Evolutionary conservation across 495 filamentous ascomycete genomes (phyloP), one percentile per base, ranked within the genome.

Genomic region (Neurospora sp.): DNA sequence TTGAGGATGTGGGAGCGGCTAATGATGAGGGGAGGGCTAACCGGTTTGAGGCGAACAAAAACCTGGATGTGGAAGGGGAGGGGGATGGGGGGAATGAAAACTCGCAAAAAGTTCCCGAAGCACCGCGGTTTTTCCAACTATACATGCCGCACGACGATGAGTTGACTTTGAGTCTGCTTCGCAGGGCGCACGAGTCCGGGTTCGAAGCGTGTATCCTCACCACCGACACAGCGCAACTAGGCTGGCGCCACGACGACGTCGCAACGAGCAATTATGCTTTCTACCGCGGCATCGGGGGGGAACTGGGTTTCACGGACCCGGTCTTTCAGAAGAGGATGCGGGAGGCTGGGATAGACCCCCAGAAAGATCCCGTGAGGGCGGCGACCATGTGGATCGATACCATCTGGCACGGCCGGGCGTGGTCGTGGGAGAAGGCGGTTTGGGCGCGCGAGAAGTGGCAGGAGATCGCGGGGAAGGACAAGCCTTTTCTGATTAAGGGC

Each of bases 101-200:
- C 14, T 41, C 40, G 5, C 7, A 48, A 10, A 62, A 62, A 4
- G 54, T 62, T 3, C 54, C 54, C 1, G 23, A 62, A 80, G 72
- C 69, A 1, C 46, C 72, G n/a, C 75, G 85, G 72, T 83, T 88
- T 85, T 93, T 87, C 77, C 91, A 94, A 78, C 84, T 94, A 9
- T 94, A 93, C 79, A 91, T 90, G 88, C 89, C 89, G 2, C 75
- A 80, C 18, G 85, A 89, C 77, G 83, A 89, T 59, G 83, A 88
- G 5, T 78, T 92, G 69, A 92, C 91, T 0, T 73, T 85, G 0
- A 88, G 88, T 4, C 79, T 92, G 41, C 83, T 93, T 44, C 80
- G 83, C n/a, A 87, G 91, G 31, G 91, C 90, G 2, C 88, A 88
- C 70, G 83, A 84, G n/a, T 78, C 82, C 14, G 89, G 89, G 1